A percentile compares a stretch with the other conserved stretches of the same genome.
Conservation (phyloP, 1,284 basidiomycete species). For the Malassezia brasiliensis region DNA sequence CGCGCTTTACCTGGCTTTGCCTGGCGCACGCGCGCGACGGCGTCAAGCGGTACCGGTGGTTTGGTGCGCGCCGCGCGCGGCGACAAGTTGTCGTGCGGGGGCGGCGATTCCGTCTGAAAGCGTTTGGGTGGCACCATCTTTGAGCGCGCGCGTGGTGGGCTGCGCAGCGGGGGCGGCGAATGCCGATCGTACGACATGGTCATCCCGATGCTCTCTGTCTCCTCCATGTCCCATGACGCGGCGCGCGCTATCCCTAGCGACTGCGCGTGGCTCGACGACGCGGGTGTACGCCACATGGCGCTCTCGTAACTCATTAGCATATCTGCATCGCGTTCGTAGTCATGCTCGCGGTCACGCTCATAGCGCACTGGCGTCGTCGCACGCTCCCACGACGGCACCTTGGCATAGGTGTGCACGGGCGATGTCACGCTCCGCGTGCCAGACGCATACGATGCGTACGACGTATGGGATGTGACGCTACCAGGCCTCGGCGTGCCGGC, state of each 20-base stretch:
- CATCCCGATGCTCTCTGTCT: background rate
- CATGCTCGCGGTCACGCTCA: background rate
- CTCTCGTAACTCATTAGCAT: background rate
- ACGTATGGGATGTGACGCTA: background rate
- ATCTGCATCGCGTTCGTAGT: background rate
- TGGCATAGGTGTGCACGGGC: no score
- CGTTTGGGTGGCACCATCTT: background rate
- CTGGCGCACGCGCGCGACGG: background rate
- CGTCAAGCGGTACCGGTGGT: background rate
- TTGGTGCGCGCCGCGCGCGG: background rate
- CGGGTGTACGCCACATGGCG: background rate
- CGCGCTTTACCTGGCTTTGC: background rate
- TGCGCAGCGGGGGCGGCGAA: background rate
- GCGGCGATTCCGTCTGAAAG: background rate
- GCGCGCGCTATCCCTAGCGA: background rate
- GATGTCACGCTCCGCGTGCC: no score
- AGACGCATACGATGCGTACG: background rate
- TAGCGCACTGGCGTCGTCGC: background rate
- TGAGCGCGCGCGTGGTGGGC: background rate
- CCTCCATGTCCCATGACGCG: background rate
- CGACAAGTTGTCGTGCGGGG: background rate
- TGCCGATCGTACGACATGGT: background rate
- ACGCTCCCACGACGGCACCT: background rate
- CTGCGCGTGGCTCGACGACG: background rate
- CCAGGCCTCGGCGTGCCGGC: background rate